Evolutionary conservation across 2,329 filamentous ascomycete species (phyloP).

Genomic region (Penicillium sp.): DNA sequence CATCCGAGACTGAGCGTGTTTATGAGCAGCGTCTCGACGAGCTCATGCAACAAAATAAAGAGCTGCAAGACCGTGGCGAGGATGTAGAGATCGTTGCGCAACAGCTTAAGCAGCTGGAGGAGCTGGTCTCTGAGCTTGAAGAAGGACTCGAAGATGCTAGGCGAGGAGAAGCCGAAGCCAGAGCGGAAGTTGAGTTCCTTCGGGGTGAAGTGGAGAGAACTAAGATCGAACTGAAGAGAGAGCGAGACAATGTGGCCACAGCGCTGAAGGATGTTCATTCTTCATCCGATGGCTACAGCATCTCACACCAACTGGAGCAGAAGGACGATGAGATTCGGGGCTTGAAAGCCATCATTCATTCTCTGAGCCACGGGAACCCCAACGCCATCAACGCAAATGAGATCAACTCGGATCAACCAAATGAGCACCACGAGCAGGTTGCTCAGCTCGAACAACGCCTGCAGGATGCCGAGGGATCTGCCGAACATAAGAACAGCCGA

Average conservation of each 20-base stretch:
- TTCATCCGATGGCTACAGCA: slow-evolving; percentile 41
- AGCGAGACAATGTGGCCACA: slow-evolving; percentile 76
- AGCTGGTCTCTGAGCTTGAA: slow-evolving; percentile 93
- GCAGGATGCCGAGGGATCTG: slow-evolving; percentile 68
- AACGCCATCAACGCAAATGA: slow-evolving; percentile 29
- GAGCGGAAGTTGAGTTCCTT: slow-evolving; percentile 93
- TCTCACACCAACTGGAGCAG: slow-evolving; percentile 77
- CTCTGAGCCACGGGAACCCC: slow-evolving; percentile 67
- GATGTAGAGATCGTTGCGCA: slow-evolving; percentile 88
- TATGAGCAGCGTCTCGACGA: slow-evolving; percentile 66
- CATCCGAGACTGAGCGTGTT: slow-evolving; percentile 87
- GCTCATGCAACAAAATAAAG: slow-evolving; percentile 76
- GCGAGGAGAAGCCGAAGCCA: slow-evolving; percentile 88
- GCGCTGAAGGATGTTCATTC: slow-evolving; percentile 55
- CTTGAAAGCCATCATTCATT: slow-evolving; percentile 96
- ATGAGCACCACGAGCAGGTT: slow-evolving; percentile 56
- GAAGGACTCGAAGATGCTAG: slow-evolving; percentile 94
- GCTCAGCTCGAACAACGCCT: slow-evolving; percentile 75
- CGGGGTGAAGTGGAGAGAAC: slow-evolving; percentile 92
- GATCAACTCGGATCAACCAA: slow-evolving; percentile 22
- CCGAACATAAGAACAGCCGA: slow-evolving; percentile 68
- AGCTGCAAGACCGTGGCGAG: slow-evolving; percentile 76
- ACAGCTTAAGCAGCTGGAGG: slow-evolving; percentile 92
- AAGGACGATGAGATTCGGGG: slow-evolving; percentile 97
- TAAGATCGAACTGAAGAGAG: slow-evolving; percentile 79